A percentile compares a stretch with the other conserved stretches of the same genome.
phyloP scores from a whole-genome alignment of 1,284 basidiomycete species.

The Phellinidium pouzarii region DNA sequence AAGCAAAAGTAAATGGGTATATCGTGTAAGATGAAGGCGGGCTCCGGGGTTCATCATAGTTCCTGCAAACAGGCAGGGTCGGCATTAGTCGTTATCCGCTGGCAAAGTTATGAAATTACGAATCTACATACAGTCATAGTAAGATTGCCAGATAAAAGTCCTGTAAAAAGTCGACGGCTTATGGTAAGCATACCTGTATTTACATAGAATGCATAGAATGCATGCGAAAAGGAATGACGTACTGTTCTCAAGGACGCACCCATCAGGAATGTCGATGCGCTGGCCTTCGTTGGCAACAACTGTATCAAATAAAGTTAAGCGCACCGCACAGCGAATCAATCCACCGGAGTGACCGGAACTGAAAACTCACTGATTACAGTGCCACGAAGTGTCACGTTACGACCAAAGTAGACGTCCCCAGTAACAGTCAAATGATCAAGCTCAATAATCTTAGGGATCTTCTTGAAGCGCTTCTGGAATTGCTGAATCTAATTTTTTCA shows the following conservation, averaged over 20 bases:
- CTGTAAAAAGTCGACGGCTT: conserved; percentile 18
- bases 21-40: not conserved
- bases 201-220: not conserved
- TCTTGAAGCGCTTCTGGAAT: conserved; percentile 98
- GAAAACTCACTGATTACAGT: conserved; percentile 66
- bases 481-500: conserved; percentile 71
- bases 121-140: conserved; percentile 37
- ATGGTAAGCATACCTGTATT: not conserved
- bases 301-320: conserved; percentile 22
- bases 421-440: conserved; percentile 96
- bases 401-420: conserved; percentile 94
- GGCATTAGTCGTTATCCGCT: conserved; percentile 3
- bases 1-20: not conserved
- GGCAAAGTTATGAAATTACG: not conserved
- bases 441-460: conserved; percentile 90
- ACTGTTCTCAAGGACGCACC: conserved; percentile 83
- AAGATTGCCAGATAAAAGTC: conserved; percentile 48
- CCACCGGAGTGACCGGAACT: not conserved
- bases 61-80: not conserved
- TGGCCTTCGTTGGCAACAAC: conserved; percentile 90
- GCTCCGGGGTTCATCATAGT: not conserved
- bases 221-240: conserved; percentile 4
- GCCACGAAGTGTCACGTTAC: conserved; percentile 84
- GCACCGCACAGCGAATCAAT: not conserved
- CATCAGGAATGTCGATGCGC: conserved; percentile 93